phyloP scores from a whole-genome alignment of 768 basidiomycete species.

The Phanerodontia chrysosporium region DNA sequence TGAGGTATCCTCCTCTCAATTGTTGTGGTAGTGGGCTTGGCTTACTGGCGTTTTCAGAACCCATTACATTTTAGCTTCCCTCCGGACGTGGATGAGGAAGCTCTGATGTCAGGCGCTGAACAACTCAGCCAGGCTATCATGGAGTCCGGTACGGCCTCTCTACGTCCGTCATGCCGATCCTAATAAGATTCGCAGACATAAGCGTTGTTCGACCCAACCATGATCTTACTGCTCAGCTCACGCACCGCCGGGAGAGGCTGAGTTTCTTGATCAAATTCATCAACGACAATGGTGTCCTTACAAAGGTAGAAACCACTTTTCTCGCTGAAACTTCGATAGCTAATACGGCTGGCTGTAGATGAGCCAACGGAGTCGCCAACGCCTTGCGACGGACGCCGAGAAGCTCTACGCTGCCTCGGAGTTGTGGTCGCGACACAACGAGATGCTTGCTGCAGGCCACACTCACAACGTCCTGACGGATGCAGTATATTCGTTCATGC shows the following conservation, averaged over 20 bases:
- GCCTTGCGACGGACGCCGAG: constrained; percentile 78
- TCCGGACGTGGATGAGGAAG: constrained; percentile 73
- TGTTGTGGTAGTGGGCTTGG: background rate
- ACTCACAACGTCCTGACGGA: constrained; percentile 64
- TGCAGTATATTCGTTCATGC: constrained; percentile 66
- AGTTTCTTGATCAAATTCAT: constrained; percentile 88
- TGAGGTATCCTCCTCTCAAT: constrained; percentile 37
- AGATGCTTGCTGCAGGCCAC: constrained; percentile 57
- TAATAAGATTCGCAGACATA: constrained; percentile 39
- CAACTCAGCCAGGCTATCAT: constrained; percentile 69
- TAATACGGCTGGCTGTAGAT: constrained; percentile 44
- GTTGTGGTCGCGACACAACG: constrained; percentile 76
- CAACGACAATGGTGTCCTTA: constrained; percentile 77
- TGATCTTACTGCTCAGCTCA: constrained; percentile 76
- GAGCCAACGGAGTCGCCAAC: constrained; percentile 73
- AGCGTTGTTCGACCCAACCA: constrained; percentile 68
- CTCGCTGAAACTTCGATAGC: background rate
- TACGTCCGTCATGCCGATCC: background rate
- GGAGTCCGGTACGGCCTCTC: constrained; percentile 53
- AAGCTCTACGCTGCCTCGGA: constrained; percentile 78
- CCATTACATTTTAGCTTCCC: constrained; percentile 79
- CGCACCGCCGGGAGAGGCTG: constrained; percentile 67
- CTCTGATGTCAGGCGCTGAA: constrained; percentile 75
- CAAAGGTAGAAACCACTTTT: constrained; percentile 47
- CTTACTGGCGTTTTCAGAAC: constrained; percentile 41